Percentiles rank a stretch among this genome's conserved stretches.
Conservation (phyloP, 208 protist genomes). For the Sergeia podlipaevii region DNA sequence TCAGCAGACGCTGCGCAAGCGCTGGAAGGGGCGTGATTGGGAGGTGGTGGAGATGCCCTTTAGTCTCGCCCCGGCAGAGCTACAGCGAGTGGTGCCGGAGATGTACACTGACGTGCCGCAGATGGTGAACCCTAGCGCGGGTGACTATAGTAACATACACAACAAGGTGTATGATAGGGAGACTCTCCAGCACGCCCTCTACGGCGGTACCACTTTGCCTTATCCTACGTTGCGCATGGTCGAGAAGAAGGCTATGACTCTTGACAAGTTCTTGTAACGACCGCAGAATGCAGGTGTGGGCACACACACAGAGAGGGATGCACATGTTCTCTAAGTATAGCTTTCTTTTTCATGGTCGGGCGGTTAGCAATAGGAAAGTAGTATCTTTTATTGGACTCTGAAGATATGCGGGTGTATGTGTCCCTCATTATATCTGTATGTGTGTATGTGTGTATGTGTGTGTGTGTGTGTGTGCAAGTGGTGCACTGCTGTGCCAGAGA, state of each 20-base stretch:
- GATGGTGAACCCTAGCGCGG: conserved; percentile 42
- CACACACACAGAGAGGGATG: background rate
- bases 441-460: too few relatives aligned
- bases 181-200: conserved; percentile 64
- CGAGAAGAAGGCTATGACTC: conserved; percentile 53
- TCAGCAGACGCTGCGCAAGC: conserved; percentile 82
- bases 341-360: background rate
- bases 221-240: conserved; percentile 61
- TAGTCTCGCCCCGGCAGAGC: conserved; percentile 56
- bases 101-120: conserved; percentile 85
- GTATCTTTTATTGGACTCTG: too few relatives aligned
- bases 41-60: conserved; percentile 88
- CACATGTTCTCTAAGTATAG: background rate
- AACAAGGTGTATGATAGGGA: conserved; percentile 82
- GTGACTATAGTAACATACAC: conserved; percentile 81
- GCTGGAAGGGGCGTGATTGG: conserved; percentile 89
- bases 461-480: too few relatives aligned
- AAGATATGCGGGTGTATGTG: too few relatives aligned
- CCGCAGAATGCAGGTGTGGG: background rate
- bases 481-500: too few relatives aligned
- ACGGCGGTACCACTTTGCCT: conserved; percentile 26
- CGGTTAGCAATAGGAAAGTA: background rate
- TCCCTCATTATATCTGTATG: too few relatives aligned
- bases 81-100: conserved; percentile 87
- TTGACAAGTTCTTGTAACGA: conserved; percentile 76